phyloP scores from a whole-genome alignment of 73 alveolate genomes.

The Paramecium caudatum region DNA sequence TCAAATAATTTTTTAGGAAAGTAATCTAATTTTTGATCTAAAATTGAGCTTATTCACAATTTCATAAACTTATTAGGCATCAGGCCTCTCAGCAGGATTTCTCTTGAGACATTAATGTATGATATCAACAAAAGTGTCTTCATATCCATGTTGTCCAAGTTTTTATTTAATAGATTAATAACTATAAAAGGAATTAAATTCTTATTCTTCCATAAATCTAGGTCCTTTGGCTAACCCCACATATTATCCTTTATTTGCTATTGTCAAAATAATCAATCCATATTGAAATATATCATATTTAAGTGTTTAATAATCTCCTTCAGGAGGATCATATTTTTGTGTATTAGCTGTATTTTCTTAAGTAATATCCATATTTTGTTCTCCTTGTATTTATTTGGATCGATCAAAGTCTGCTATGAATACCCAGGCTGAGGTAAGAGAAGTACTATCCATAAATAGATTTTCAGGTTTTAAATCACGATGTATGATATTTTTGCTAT shows the following conservation, averaged over 20 bases:
- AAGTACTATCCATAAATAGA: not conserved
- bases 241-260: not conserved
- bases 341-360: not conserved
- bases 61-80: not conserved
- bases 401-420: slow-evolving; percentile 27
- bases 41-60: not conserved
- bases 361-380: not conserved
- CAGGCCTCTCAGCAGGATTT: not conserved
- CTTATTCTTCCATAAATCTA: not conserved
- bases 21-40: not conserved
- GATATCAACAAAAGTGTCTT: not conserved
- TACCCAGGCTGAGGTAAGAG: not conserved
- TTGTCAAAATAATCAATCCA: not conserved
- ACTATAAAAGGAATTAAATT: not conserved
- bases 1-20: not conserved
- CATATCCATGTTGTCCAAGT: not conserved
- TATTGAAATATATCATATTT: not conserved
- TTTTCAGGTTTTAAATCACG: not conserved
- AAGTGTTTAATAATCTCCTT: not conserved
- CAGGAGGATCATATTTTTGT: slow-evolving; percentile 32
- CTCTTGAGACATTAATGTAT: not conserved
- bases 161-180: not conserved
- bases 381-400: not conserved
- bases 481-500: not conserved
- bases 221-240: not conserved